phyloP scores from a whole-genome alignment of 2,329 filamentous ascomycete species.

The Paecilomyces niveus region DNA sequence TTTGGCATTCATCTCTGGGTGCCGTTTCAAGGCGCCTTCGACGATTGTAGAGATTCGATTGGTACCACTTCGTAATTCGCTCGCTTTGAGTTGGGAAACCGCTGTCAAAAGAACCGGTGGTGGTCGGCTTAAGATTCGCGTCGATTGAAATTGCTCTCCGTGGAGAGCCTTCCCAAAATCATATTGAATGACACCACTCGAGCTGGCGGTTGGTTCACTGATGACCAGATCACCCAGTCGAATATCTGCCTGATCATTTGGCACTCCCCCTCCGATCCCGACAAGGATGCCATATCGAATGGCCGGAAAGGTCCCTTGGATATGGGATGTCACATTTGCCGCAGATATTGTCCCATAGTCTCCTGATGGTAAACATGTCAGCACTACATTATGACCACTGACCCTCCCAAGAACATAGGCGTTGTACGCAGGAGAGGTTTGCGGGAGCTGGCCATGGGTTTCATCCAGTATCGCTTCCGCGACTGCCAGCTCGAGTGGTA shows the following conservation, averaged over 20 bases:
- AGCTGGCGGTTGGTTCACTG: constrained; percentile 6
- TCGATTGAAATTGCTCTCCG: constrained; percentile 2
- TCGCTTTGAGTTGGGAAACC: background rate
- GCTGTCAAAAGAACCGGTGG: constrained; percentile 7
- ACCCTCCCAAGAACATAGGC: constrained; percentile 16
- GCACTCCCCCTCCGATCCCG: constrained; percentile 27
- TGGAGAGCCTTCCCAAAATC: constrained; percentile 3
- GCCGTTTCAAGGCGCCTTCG: background rate
- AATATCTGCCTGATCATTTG: constrained; percentile 8
- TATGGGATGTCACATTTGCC: constrained; percentile 21
- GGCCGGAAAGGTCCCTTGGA: constrained; percentile 17
- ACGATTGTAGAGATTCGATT: background rate
- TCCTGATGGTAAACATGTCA: constrained; percentile 18
- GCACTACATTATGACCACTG: constrained; percentile 17
- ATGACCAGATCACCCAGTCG: constrained; percentile 17
- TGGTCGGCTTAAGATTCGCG: constrained; percentile 4
- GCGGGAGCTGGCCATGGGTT: constrained; percentile 5
- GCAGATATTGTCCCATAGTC: constrained; percentile 20
- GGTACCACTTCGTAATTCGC: background rate
- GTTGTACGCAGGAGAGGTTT: constrained; percentile 12
- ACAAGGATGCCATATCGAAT: constrained; percentile 34
- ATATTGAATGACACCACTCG: constrained; percentile 6
- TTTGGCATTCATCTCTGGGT: background rate
- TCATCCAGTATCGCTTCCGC: constrained; percentile 10
- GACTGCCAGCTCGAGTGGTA: constrained; percentile 4